A percentile compares a stretch with the other conserved stretches of the same genome.
Evolutionary conservation across 2,329 filamentous ascomycete genomes (phyloP).

Genomic region (Sclerotinia spermophila): DNA sequence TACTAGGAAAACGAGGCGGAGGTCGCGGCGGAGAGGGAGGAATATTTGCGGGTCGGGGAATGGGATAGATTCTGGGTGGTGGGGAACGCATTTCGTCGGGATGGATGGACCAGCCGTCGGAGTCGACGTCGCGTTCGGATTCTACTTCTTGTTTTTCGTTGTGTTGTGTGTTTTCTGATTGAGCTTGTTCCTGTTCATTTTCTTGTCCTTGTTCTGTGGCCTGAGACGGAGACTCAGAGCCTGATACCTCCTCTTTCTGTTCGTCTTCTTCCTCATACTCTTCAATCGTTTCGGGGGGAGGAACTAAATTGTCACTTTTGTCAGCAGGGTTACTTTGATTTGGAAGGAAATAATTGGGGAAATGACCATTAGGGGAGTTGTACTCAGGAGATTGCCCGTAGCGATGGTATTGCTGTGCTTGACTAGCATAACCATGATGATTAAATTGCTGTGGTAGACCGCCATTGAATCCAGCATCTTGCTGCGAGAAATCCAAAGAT

Average conservation of each 20-base stretch:
- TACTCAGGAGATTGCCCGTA: not conserved
- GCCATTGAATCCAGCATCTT: not conserved
- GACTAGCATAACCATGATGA: not conserved
- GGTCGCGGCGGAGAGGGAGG: not conserved
- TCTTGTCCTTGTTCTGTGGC: not conserved
- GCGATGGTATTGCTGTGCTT: not conserved
- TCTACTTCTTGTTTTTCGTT: not conserved
- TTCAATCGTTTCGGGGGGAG: not conserved
- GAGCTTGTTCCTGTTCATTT: not conserved
- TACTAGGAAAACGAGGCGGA: not conserved
- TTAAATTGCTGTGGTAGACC: not conserved
- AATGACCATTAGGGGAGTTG: not conserved
- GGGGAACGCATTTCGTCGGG: not conserved
- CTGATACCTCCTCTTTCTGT: conserved; percentile 2
- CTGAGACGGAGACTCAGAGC: not conserved
- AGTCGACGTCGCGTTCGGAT: not conserved
- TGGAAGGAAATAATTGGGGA: not conserved
- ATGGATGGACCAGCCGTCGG: not conserved
- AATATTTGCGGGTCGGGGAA: not conserved
- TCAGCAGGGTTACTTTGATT: not conserved
- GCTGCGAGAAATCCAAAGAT: not conserved
- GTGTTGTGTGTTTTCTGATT: not conserved
- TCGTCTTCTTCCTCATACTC: not conserved
- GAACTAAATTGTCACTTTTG: not conserved
- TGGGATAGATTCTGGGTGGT: not conserved